Percentiles rank a stretch among this genome's conserved stretches.
Evolutionary conservation across 257 asterid genomes (phyloP).

Genomic region (Cruciata laevipes): DNA sequence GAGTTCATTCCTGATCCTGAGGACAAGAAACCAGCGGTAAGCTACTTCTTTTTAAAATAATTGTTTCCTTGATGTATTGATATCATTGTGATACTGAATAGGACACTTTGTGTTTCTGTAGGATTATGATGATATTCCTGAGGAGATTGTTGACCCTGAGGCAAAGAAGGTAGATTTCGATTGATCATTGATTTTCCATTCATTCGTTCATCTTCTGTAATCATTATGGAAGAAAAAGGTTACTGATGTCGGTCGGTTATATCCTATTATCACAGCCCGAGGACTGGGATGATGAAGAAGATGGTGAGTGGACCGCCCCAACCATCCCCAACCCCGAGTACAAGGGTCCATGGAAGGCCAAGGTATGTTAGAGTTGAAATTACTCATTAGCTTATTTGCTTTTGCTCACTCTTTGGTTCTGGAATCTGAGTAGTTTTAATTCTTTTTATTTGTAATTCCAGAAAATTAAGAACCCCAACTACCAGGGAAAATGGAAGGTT

Average conservation of each 20-base stretch:
- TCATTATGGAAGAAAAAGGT: constrained; percentile 2
- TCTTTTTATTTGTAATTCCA: constrained; percentile 18
- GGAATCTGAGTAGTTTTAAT: constrained; percentile 9
- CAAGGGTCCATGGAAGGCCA: constrained; percentile 85
- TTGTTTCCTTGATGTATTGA: not conserved
- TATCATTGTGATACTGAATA: not conserved
- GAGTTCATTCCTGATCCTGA: constrained; percentile 90
- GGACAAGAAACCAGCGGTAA: constrained; percentile 94
- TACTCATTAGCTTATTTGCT: constrained; percentile 6
- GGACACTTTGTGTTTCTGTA: constrained; percentile 12
- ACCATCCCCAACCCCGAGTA: constrained; percentile 89
- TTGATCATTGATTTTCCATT: not conserved
- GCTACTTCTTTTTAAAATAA: not conserved
- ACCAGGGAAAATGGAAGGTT: constrained; percentile 90
- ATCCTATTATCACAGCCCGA: constrained; percentile 65
- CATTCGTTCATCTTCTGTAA: not conserved
- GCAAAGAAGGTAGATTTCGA: constrained; percentile 65
- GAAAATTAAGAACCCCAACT: constrained; percentile 86
- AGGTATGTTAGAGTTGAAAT: constrained; percentile 35
- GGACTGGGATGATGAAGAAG: constrained; percentile 98
- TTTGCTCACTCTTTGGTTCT: not conserved
- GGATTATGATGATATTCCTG: constrained; percentile 94
- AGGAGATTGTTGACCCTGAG: constrained; percentile 82
- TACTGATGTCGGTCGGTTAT: not conserved
- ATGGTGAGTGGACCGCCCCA: constrained; percentile 96